These are phyloP conservation scores for Schizophyllum commune DNA, from an alignment of 1,284 basidiomycete genomes.

Conservation along the genomic window DNA sequence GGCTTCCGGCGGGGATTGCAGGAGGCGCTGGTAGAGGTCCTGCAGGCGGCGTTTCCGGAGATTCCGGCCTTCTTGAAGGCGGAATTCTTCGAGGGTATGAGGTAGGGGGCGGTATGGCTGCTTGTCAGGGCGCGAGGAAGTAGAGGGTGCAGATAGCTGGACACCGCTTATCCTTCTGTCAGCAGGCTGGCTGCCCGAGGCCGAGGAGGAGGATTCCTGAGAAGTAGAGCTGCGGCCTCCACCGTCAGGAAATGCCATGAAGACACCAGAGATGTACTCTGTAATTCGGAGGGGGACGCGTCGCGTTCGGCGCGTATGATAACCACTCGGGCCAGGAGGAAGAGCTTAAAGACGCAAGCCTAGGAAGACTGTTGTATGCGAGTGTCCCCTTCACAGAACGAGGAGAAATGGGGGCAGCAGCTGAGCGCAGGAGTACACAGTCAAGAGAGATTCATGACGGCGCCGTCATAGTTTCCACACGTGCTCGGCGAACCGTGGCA, in stretches of 20 bases:
- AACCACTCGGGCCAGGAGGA: too few relatives aligned
- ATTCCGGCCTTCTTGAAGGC: constrained; percentile 52
- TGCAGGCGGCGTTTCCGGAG: constrained; percentile 50
- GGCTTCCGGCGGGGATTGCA: constrained; percentile 14
- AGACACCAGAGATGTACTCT: background rate
- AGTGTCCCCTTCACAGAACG: too few relatives aligned
- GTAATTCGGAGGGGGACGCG: background rate
- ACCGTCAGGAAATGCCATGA: background rate
- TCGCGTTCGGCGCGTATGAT: background rate
- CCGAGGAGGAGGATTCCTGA: background rate
- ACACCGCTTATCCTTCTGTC: background rate
- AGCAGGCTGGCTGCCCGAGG: background rate
- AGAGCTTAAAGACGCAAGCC: too few relatives aligned
- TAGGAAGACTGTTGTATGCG: too few relatives aligned
- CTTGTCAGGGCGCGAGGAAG: background rate
- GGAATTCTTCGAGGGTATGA: constrained; percentile 52
- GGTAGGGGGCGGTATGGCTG: background rate
- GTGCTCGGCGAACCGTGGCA: too few relatives aligned
- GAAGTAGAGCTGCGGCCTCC: background rate
- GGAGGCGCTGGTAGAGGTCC: constrained; percentile 55
- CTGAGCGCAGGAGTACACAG: too few relatives aligned
- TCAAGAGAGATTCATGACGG: too few relatives aligned
- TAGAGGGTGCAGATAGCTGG: background rate
- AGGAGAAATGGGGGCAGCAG: too few relatives aligned
- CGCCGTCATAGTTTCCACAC: too few relatives aligned